phyloP scores from a whole-genome alignment of 768 basidiomycete species.

The Podaxis carcinomalis region DNA sequence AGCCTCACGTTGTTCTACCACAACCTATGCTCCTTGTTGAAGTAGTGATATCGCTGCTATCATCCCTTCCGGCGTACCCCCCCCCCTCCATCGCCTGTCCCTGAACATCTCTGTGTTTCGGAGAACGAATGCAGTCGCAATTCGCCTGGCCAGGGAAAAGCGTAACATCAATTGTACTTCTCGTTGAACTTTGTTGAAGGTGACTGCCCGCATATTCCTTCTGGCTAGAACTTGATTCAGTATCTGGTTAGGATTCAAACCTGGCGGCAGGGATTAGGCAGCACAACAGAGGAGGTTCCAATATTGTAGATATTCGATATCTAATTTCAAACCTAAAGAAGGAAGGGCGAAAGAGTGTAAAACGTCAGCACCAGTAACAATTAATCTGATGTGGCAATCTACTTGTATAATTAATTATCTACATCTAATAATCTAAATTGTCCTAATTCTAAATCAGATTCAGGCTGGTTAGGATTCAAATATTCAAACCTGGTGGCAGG shows the following conservation, averaged over 20 bases:
- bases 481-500: neutral
- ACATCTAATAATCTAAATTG: too few species aligned
- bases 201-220: neutral
- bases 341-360: too few species aligned
- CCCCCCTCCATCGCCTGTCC: neutral
- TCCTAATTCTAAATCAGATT: too few species aligned
- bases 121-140: too few species aligned
- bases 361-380: too few species aligned
- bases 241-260: neutral
- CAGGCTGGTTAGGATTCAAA: neutral
- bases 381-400: too few species aligned
- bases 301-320: neutral
- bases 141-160: neutral
- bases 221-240: neutral
- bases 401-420: too few species aligned
- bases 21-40: neutral
- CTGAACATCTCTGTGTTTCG: neutral
- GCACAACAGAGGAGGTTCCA: neutral
- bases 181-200: neutral
- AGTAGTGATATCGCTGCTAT: neutral
- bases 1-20: too few species aligned
- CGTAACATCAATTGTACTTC: neutral
- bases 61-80: neutral
- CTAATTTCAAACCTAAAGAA: too few species aligned
- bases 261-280: neutral